Percentiles rank a stretch among this genome's conserved stretches.
phyloP scores from a whole-genome alignment of 2,329 filamentous ascomycete species.

The Acrocalymma vagum region DNA sequence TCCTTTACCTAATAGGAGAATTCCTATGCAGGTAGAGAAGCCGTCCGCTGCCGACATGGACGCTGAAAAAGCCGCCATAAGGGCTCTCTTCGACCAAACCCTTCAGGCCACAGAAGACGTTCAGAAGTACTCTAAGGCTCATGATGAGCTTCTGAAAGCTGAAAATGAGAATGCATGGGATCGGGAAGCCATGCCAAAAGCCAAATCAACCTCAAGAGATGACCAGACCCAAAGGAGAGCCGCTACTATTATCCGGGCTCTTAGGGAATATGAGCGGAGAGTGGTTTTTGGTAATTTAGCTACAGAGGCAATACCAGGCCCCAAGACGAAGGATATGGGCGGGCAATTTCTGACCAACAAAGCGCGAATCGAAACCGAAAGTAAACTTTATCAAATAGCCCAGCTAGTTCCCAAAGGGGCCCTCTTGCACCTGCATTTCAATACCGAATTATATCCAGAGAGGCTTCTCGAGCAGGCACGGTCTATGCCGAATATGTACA shows the following conservation, averaged over 20 bases:
- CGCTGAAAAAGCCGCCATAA: not conserved
- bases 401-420: conserved; percentile 73
- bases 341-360: conserved; percentile 57
- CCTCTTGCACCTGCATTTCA: conserved; percentile 80
- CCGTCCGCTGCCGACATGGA: conserved; percentile 11
- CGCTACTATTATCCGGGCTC: conserved; percentile 41
- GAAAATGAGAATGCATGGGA: conserved; percentile 50
- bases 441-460: conserved; percentile 71
- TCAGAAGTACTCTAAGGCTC: conserved; percentile 27
- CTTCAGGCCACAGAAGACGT: conserved; percentile 6
- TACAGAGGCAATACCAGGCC: conserved; percentile 50
- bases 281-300: conserved; percentile 53
- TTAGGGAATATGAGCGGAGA: conserved; percentile 54
- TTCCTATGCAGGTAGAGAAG: conserved; percentile 19
- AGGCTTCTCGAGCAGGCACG: conserved; percentile 66
- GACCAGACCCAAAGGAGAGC: conserved; percentile 40
- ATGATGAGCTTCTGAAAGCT: conserved; percentile 33
- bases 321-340: conserved; percentile 54
- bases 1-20: conserved; percentile 20
- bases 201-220: conserved; percentile 12
- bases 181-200: conserved; percentile 28
- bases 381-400: conserved; percentile 66
- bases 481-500: conserved; percentile 68
- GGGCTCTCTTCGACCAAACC: conserved; percentile 12
- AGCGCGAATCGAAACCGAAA: conserved; percentile 56